A percentile compares a stretch with the other conserved stretches of the same genome.
Evolutionary conservation across 1,284 basidiomycete species (phyloP).

Genomic region (Cryptococcus floricola): DNA sequence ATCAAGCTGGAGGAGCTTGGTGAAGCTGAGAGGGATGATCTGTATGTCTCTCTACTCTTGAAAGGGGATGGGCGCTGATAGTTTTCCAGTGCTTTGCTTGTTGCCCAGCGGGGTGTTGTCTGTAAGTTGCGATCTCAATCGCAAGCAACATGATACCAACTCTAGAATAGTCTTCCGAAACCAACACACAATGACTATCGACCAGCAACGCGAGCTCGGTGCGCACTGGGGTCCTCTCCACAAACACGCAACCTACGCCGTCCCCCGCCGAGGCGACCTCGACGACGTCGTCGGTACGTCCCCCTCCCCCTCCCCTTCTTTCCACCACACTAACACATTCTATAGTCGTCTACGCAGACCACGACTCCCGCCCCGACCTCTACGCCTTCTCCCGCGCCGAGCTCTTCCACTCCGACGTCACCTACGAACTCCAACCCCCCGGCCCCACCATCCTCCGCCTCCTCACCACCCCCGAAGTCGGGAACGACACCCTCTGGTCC

Average conservation of each 20-base stretch:
- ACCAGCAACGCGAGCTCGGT: slow-evolving; percentile 68
- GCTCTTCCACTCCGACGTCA: slow-evolving; percentile 73
- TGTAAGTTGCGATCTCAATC: slow-evolving; percentile 23
- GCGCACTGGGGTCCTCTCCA: slow-evolving; percentile 73
- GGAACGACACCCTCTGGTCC: slow-evolving; percentile 67
- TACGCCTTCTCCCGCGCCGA: slow-evolving; percentile 68
- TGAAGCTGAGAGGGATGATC: slow-evolving; percentile 51
- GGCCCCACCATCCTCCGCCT: slow-evolving; percentile 81
- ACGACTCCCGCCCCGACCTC: slow-evolving; percentile 64
- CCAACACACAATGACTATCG: slow-evolving; percentile 51
- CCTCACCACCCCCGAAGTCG: slow-evolving; percentile 62
- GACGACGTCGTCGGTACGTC: slow-evolving; percentile 62
- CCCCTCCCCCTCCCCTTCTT: not conserved
- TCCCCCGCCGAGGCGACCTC: slow-evolving; percentile 62
- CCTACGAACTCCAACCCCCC: slow-evolving; percentile 77
- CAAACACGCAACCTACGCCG: slow-evolving; percentile 73
- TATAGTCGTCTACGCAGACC: slow-evolving; percentile 51
- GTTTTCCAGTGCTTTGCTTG: slow-evolving; percentile 30
- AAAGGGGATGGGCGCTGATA: slow-evolving; percentile 4
- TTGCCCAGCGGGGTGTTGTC: slow-evolving; percentile 45
- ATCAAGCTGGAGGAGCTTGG: slow-evolving; percentile 50
- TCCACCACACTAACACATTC: not conserved
- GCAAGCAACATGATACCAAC: not conserved
- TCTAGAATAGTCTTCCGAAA: slow-evolving; percentile 40
- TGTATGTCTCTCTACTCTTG: slow-evolving; percentile 20